A percentile compares a stretch with the other conserved stretches of the same genome.
Evolutionary conservation across 179 eudicot species (phyloP).

Genomic region (Patellifolia procumbens): DNA sequence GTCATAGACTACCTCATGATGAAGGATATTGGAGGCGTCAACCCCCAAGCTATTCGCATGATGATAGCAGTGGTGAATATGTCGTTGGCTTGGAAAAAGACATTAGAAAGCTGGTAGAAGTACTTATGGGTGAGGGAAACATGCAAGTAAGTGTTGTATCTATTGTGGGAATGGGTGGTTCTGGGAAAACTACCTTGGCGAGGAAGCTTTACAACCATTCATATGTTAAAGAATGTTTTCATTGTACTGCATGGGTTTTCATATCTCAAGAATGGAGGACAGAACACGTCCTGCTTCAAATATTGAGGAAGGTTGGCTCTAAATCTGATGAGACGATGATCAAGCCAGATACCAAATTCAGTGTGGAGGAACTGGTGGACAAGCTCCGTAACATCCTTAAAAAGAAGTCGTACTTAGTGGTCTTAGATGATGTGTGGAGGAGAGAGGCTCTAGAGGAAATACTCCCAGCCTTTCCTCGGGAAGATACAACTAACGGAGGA

Average conservation of each 20-base stretch:
- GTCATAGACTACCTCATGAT: background rate
- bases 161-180: slow-evolving; percentile 63
- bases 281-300: slow-evolving; percentile 18
- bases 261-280: slow-evolving; percentile 41
- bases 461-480: slow-evolving; percentile 33
- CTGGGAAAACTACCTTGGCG: slow-evolving; percentile 52
- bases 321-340: background rate
- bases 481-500: slow-evolving; percentile 15
- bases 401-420: slow-evolving; percentile 46
- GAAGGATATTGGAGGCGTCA: slow-evolving; percentile 3
- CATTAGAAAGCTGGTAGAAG: slow-evolving; percentile 1
- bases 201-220: slow-evolving; percentile 46
- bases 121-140: slow-evolving; percentile 11
- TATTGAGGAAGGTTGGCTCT: slow-evolving; percentile 24
- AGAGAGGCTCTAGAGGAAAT: slow-evolving; percentile 45
- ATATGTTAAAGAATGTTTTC: slow-evolving; percentile 29
- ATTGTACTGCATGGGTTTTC: slow-evolving; percentile 51
- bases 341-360: background rate
- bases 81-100: slow-evolving; percentile 33
- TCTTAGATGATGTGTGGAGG: slow-evolving; percentile 61
- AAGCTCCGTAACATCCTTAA: slow-evolving; percentile 34
- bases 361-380: slow-evolving; percentile 31
- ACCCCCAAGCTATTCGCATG: slow-evolving; percentile 21
- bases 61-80: slow-evolving; percentile 13
- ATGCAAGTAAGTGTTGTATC: slow-evolving; percentile 25